A percentile compares a stretch with the other conserved stretches of the same genome.
Evolutionary conservation across 2,329 filamentous ascomycete genomes (phyloP).

Genomic region (Cladosporium oxysporum): DNA sequence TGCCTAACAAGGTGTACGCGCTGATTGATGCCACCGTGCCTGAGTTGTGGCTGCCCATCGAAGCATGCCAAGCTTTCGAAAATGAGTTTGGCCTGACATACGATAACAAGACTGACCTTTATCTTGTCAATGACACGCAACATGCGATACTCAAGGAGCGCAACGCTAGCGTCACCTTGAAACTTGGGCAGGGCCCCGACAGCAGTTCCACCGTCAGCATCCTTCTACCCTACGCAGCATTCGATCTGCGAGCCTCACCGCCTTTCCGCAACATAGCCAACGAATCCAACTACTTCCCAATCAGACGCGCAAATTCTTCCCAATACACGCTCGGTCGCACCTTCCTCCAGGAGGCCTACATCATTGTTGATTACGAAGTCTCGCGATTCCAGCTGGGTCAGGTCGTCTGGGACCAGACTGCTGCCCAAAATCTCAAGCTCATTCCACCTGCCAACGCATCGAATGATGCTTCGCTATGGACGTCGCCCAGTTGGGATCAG

Average conservation of each 20-base stretch:
- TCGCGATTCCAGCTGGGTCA: slow-evolving; percentile 50
- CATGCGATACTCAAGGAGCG: slow-evolving; percentile 53
- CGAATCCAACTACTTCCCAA: slow-evolving; percentile 66
- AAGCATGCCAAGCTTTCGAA: slow-evolving; percentile 66
- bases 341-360: slow-evolving; percentile 68
- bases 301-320: slow-evolving; percentile 58
- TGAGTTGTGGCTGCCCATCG: slow-evolving; percentile 50
- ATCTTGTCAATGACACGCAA: slow-evolving; percentile 60
- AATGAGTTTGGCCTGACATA: slow-evolving; percentile 64
- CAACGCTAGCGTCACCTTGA: slow-evolving; percentile 49
- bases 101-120: slow-evolving; percentile 64
- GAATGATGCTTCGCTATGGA: slow-evolving; percentile 14
- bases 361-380: slow-evolving; percentile 52
- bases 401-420: slow-evolving; percentile 31
- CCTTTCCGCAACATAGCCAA: slow-evolving; percentile 60
- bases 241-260: slow-evolving; percentile 48
- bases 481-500: slow-evolving; percentile 10
- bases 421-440: slow-evolving; percentile 31
- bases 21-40: slow-evolving; percentile 53
- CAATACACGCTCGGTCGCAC: slow-evolving; percentile 64
- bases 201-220: slow-evolving; percentile 46
- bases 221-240: slow-evolving; percentile 51
- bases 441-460: slow-evolving; percentile 27
- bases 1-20: slow-evolving; percentile 44
- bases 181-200: slow-evolving; percentile 40